Base-by-base conservation (phyloP, 2,329 filamentous ascomycete genomes). In the Beauveria caledonica region DNA sequence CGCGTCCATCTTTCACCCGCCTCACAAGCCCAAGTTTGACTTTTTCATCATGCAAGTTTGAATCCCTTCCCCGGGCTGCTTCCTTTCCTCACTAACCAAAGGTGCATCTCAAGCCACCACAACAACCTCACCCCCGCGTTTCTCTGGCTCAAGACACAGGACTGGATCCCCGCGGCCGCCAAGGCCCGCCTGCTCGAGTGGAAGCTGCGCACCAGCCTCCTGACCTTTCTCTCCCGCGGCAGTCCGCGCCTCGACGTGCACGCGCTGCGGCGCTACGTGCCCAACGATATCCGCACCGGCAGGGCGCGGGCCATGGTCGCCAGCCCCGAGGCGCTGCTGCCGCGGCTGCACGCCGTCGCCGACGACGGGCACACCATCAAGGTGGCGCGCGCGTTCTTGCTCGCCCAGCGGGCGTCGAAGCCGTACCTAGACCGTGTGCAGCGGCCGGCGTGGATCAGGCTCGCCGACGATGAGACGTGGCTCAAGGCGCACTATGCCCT, bases 331-430 rank as follows among this genome's bases (percentile, higher is more conserved):
- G 77, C 78, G 1, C 71, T 84, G 3, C 71, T 83, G 7, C 69
- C 76, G 1, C 73, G 78, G 10, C 70, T 86, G 19, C 76, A 79
- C 62, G 62, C 64, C 10, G 68, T 81, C 39, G 68, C 79, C 0
- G 92, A 96, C 65, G 92, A 97, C 71, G 92, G 92, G 0, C 93
- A 97, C 73, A 79, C 85, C 10, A 79, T 86, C 58, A 97, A 97
- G 72, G 74, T 95, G 5, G 78, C 87, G 8, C 78, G 92, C 36
- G 86, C 90, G 1, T 71, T 94, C 19, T 81, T 82, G 4, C 73
- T 91, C 66, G 90, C 84, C 1, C 78, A 87, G 69, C 69, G 77
- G 36, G 68, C 80, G 1, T 81, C 79, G 56, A 66, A 69, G 64
- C 70, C 71, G 45, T 87, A 76, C 65, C 67, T 70, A 7, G 68